These are phyloP conservation scores for Trifolium fragiferum DNA, from an alignment of 306 rosid species.

Conservation along the genomic window DNA sequence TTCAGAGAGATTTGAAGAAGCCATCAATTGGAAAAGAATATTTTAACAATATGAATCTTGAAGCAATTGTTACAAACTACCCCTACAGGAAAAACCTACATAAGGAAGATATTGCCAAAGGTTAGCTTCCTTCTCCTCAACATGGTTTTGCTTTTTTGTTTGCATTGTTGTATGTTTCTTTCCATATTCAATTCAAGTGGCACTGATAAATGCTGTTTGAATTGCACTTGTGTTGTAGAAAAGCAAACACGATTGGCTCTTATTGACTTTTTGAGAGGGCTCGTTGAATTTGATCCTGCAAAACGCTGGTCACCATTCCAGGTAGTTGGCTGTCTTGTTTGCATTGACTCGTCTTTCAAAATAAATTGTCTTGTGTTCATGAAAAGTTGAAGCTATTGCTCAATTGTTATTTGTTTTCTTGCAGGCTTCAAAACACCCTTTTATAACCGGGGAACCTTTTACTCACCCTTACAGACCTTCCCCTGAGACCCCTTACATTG, in stretches of 20 bases:
- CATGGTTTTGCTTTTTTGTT: constrained; percentile 22
- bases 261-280: constrained; percentile 93
- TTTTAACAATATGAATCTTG: constrained; percentile 88
- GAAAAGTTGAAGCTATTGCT: constrained; percentile 40
- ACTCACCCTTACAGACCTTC: constrained; percentile 85
- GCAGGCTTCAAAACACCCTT: constrained; percentile 99
- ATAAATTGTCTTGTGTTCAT: constrained; percentile 33
- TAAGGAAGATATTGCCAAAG: constrained; percentile 82
- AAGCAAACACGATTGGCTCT: constrained; percentile 85
- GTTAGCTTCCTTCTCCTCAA: constrained; percentile 54
- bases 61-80: constrained; percentile 82
- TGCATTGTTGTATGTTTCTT: constrained; percentile 4
- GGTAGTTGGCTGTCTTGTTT: constrained; percentile 52
- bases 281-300: constrained; percentile 94
- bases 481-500: constrained; percentile 87
- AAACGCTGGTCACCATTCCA: constrained; percentile 99
- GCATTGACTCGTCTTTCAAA: constrained; percentile 13
- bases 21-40: constrained; percentile 93
- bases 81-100: constrained; percentile 91
- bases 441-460: constrained; percentile 98
- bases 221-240: constrained; percentile 65
- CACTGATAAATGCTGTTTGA: constrained; percentile 43
- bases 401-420: constrained; percentile 47
- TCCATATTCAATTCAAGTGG: constrained; percentile 28
- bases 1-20: constrained; percentile 91